Percentiles rank a stretch among this genome's conserved stretches.
Evolutionary conservation across 73 alveolate species (phyloP).

Genomic region (Tetrahymena malaccensis): DNA sequence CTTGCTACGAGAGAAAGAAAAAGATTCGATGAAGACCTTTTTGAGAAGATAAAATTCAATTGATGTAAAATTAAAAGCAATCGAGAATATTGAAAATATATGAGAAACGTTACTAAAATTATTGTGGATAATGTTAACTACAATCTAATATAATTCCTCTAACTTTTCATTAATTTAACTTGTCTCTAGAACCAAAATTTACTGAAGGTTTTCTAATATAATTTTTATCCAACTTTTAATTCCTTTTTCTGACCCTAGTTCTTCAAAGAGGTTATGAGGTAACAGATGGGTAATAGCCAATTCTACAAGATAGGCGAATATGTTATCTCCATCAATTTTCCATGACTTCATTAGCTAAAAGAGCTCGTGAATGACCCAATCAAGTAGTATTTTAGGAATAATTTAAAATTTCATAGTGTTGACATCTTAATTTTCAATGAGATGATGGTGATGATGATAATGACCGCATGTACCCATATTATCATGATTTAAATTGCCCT

Average conservation of each 20-base stretch:
- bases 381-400: not conserved
- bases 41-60: not conserved
- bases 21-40: not conserved
- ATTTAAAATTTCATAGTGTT: not conserved
- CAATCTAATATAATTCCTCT: not conserved
- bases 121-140: not conserved
- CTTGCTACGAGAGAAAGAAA: not conserved
- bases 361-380: not conserved
- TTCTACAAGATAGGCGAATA: not conserved
- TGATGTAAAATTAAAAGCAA: not conserved
- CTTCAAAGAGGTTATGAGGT: not conserved
- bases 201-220: not conserved
- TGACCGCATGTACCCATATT: not conserved
- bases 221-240: not conserved
- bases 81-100: not conserved
- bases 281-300: not conserved
- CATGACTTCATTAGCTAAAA: not conserved
- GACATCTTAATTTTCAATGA: not conserved
- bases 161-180: not conserved
- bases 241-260: not conserved
- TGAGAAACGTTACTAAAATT: not conserved
- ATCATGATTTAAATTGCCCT: not conserved
- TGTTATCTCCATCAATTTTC: not conserved
- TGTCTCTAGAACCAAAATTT: not conserved
- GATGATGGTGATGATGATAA: not conserved